A percentile compares a stretch with the other conserved stretches of the same genome.
Conservation (phyloP, 371 early-diverging fungal species). For the Apophysomyces trapeziformis region DNA sequence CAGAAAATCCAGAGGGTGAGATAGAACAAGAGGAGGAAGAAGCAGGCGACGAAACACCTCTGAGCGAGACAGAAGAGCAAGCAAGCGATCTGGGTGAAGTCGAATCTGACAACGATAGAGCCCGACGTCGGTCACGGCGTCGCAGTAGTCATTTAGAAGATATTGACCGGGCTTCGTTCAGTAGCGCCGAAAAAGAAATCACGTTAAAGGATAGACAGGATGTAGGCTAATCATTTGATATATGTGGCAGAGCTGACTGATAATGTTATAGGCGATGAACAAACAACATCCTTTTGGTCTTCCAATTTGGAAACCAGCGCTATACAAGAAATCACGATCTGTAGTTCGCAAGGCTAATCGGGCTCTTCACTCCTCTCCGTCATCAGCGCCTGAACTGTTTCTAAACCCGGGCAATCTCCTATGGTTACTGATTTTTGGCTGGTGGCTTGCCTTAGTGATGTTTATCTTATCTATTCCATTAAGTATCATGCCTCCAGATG, state of each 20-base stretch:
- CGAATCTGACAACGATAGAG: background rate
- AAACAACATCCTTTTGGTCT: conserved; percentile 91
- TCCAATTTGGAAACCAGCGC: conserved; percentile 96
- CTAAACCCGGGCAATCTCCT: conserved; percentile 82
- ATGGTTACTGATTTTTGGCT: conserved; percentile 89
- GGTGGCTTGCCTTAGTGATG: conserved; percentile 82
- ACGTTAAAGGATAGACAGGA: conserved; percentile 73
- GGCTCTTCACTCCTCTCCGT: conserved; percentile 81
- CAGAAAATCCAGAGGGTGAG: background rate
- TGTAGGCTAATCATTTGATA: conserved; percentile 32
- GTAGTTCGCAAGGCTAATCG: conserved; percentile 78
- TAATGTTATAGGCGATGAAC: conserved; percentile 68
- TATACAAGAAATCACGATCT: conserved; percentile 93
- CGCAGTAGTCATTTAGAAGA: background rate
- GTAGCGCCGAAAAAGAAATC: conserved; percentile 50
- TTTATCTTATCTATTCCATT: conserved; percentile 56
- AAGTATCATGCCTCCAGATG: conserved; percentile 53
- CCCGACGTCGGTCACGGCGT: conserved; percentile 9
- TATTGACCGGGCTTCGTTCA: conserved; percentile 14
- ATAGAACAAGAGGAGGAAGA: background rate
- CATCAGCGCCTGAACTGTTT: conserved; percentile 60
- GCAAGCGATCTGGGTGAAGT: background rate
- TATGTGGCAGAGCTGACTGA: background rate
- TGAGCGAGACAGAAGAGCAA: conserved; percentile 5
- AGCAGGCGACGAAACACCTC: background rate